These are phyloP conservation scores for Malus hybrid DNA, from an alignment of 331 rosid genomes.

Conservation along the genomic window DNA sequence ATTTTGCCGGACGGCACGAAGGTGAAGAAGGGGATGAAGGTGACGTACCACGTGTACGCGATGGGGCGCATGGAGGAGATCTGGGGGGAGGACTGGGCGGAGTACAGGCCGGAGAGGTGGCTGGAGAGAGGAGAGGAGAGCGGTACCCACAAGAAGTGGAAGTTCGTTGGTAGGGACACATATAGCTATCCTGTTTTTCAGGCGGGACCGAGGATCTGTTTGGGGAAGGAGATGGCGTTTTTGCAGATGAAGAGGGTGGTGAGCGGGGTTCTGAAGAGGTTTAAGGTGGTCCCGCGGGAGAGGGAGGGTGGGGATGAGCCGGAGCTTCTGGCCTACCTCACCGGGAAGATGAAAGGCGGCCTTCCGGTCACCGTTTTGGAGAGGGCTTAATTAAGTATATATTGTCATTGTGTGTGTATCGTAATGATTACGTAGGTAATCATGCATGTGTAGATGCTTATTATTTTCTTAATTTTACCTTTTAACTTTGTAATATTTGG, in stretches of 20 bases:
- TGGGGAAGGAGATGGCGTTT: conserved; percentile 85
- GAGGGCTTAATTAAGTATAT: background rate
- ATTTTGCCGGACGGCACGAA: conserved; percentile 58
- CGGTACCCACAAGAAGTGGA: conserved; percentile 26
- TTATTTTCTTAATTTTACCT: no score
- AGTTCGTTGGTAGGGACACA: conserved; percentile 39
- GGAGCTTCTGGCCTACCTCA: conserved; percentile 23
- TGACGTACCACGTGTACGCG: conserved; percentile 49
- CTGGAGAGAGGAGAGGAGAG: conserved; percentile 17
- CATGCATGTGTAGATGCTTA: no score
- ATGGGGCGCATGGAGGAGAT: conserved; percentile 62
- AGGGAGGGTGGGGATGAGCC: conserved; percentile 29
- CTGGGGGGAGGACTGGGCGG: conserved; percentile 62
- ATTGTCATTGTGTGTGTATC: background rate
- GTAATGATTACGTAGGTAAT: background rate
- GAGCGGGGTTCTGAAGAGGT: conserved; percentile 37
- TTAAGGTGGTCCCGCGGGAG: conserved; percentile 41
- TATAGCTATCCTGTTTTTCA: conserved; percentile 60
- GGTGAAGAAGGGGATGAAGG: conserved; percentile 56
- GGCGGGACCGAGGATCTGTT: conserved; percentile 73
- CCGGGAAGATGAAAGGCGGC: conserved; percentile 48
- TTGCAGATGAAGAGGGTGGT: conserved; percentile 75
- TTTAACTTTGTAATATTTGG: no score
- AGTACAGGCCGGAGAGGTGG: conserved; percentile 75
- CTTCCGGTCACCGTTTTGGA: conserved; percentile 22